These are phyloP conservation scores for Rusavskia elegans DNA, from an alignment of 495 filamentous ascomycete genomes.

Conservation along the genomic window DNA sequence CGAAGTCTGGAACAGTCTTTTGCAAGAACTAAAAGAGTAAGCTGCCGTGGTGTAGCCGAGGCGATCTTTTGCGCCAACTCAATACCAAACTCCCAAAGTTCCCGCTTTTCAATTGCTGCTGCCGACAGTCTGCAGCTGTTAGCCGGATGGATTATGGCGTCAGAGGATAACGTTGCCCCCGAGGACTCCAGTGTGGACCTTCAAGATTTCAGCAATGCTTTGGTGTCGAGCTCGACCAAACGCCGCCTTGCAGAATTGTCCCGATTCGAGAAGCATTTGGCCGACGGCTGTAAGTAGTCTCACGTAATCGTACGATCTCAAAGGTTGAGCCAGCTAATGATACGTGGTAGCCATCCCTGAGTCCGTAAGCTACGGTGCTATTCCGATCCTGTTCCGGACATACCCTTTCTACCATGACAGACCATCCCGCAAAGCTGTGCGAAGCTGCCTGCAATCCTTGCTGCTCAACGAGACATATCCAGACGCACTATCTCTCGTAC, in stretches of 20 bases:
- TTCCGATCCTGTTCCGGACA: constrained; percentile 65
- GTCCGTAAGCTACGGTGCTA: constrained; percentile 25
- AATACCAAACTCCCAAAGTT: background rate
- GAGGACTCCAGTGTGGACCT: background rate
- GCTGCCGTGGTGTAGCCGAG: constrained; percentile 1
- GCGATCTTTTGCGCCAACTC: background rate
- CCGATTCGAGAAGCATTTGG: constrained; percentile 25
- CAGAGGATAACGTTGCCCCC: background rate
- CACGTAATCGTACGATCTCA: background rate
- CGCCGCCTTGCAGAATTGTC: constrained; percentile 27
- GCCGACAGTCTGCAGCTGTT: too few species aligned
- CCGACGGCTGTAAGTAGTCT: constrained; percentile 21
- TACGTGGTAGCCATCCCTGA: constrained; percentile 17
- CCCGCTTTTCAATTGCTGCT: too few species aligned
- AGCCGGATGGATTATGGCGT: background rate
- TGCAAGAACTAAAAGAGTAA: background rate
- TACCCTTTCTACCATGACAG: constrained; percentile 80
- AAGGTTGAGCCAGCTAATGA: background rate
- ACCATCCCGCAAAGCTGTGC: constrained; percentile 62
- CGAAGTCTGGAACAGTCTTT: too few species aligned
- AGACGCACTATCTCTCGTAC: constrained; percentile 1
- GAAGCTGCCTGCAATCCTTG: constrained; percentile 54
- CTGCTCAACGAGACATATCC: constrained; percentile 32
- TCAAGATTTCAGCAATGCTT: background rate
- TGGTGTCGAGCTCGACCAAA: constrained; percentile 29